Conservation (phyloP, 2,329 filamentous ascomycete species). For the Fusarium hainanense region DNA sequence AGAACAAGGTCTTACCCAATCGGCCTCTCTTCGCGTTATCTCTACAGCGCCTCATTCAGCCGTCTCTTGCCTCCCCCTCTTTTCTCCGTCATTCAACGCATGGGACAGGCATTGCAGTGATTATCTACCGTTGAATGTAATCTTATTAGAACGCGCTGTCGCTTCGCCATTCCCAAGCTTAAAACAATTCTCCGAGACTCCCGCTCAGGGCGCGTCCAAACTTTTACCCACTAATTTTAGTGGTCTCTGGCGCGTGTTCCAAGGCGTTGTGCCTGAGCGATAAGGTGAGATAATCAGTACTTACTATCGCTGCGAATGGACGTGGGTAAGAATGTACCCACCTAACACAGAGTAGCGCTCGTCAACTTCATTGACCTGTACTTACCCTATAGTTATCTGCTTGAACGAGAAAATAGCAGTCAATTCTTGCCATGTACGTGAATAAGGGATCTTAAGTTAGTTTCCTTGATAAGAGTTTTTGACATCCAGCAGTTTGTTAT, state of each 20-base stretch:
- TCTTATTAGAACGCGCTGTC: too few species aligned
- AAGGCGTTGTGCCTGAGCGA: background rate
- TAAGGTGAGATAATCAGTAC: background rate
- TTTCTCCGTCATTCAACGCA: background rate
- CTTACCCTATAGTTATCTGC: background rate
- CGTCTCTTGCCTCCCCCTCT: background rate
- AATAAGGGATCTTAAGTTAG: too few species aligned
- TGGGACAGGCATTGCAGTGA: background rate
- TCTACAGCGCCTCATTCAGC: background rate
- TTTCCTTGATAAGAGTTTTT: too few species aligned
- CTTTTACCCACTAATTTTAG: background rate
- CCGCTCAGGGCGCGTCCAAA: background rate
- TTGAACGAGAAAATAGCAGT: background rate
- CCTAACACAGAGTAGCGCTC: background rate
- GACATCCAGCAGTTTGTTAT: too few species aligned
- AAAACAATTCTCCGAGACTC: background rate
- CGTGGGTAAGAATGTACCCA: accelerated
- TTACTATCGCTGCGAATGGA: accelerated
- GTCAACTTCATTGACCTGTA: accelerated
- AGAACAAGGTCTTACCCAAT: background rate
- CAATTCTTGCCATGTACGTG: background rate
- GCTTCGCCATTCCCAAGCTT: background rate
- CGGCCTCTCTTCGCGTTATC: background rate
- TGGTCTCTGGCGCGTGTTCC: background rate
- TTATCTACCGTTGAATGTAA: background rate